Conservation (phyloP, 805 yeast species). For the Candida dendrica region DNA sequence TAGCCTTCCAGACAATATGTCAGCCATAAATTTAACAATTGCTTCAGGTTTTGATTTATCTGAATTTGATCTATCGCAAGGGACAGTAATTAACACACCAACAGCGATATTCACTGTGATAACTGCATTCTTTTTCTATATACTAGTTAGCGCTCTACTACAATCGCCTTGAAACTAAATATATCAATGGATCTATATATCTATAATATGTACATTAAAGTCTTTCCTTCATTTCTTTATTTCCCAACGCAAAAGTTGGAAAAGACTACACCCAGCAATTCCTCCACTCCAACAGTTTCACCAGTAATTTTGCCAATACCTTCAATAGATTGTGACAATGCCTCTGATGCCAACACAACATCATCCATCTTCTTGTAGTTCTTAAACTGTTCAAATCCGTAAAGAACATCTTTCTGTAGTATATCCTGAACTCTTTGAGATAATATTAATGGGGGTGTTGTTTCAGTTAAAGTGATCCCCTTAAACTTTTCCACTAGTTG, state of each 20-base stretch:
- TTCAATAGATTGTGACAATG: slow-evolving; percentile 62
- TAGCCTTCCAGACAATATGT: too few relatives aligned
- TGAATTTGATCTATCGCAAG: too few relatives aligned
- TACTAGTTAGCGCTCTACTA: too few relatives aligned
- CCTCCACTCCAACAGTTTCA: slow-evolving; percentile 81
- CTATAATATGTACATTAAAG: too few relatives aligned
- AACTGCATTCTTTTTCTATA: too few relatives aligned
- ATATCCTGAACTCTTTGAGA: slow-evolving; percentile 75
- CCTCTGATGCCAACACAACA: slow-evolving; percentile 74
- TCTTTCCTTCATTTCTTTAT: slow-evolving; percentile 23
- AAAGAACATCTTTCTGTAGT: slow-evolving; percentile 64
- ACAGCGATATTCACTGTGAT: too few relatives aligned
- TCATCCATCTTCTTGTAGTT: slow-evolving; percentile 48
- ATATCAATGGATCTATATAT: too few relatives aligned
- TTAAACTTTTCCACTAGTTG: slow-evolving; percentile 41
- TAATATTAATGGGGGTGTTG: slow-evolving; percentile 59
- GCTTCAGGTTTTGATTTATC: too few relatives aligned
- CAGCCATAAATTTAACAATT: too few relatives aligned
- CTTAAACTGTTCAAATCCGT: slow-evolving; percentile 63
- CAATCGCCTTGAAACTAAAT: too few relatives aligned
- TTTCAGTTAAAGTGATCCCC: slow-evolving; percentile 38
- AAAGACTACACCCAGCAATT: slow-evolving; percentile 84
- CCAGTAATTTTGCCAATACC: slow-evolving; percentile 95
- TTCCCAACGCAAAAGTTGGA: slow-evolving; percentile 93
- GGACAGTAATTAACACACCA: too few relatives aligned